These are phyloP conservation scores for Colletotrichum spaethianum DNA, from an alignment of 2,329 filamentous ascomycete genomes.

Conservation along the genomic window DNA sequence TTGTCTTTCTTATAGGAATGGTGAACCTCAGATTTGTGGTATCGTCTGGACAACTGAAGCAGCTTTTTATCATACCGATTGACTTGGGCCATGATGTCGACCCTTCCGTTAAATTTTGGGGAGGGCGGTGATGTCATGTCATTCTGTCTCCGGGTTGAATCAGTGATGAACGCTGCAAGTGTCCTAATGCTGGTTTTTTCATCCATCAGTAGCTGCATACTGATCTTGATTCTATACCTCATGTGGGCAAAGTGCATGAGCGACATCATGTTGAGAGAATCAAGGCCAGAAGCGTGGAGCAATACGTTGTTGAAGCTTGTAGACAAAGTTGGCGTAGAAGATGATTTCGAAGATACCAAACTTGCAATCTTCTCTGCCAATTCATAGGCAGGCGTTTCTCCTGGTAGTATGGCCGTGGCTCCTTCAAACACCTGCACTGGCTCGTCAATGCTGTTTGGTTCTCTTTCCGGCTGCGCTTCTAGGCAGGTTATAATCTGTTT, in stretches of 20 bases:
- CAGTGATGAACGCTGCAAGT: constrained; percentile 12
- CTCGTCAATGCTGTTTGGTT: neutral
- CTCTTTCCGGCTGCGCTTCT: neutral
- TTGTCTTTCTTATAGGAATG: neutral
- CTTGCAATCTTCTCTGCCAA: constrained; percentile 15
- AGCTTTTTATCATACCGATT: neutral
- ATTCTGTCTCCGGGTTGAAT: no score
- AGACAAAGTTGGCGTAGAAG: rapidly evolving
- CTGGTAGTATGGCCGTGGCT: neutral
- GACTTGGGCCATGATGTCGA: constrained; percentile 16
- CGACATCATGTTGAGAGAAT: constrained; percentile 36
- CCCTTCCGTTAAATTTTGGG: rapidly evolving
- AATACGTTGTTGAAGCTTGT: neutral
- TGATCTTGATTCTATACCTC: constrained; percentile 9
- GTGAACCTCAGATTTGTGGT: no score
- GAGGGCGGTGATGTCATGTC: rapidly evolving
- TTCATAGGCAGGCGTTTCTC: constrained; percentile 10
- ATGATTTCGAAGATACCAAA: neutral
- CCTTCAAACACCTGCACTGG: neutral
- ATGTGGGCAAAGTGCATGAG: constrained; percentile 35
- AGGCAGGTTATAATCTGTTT: neutral
- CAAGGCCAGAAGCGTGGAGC: constrained; percentile 20
- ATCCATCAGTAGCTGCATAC: constrained; percentile 34
- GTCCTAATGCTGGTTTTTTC: constrained; percentile 20
- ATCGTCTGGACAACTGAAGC: neutral